These are phyloP conservation scores for Pichia nanzhaoensis DNA, from an alignment of 805 yeast genomes.

Conservation along the genomic window DNA sequence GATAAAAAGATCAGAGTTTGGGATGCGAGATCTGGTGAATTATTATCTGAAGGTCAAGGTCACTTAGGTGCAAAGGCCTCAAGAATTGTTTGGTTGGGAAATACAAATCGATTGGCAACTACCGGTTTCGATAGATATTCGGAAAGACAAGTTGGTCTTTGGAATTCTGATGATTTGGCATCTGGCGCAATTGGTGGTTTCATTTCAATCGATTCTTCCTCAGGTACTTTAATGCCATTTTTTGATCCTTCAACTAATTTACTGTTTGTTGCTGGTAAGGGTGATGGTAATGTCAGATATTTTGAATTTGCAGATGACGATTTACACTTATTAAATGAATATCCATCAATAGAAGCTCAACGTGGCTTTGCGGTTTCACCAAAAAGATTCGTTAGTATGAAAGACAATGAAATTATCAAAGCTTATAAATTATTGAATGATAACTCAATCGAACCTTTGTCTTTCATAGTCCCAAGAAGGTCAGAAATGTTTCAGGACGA, in stretches of 20 bases:
- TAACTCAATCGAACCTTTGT: slow-evolving; percentile 77
- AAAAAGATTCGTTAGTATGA: slow-evolving; percentile 67
- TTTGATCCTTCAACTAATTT: slow-evolving; percentile 77
- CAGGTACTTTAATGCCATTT: slow-evolving; percentile 91
- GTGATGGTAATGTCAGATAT: slow-evolving; percentile 95
- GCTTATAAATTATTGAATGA: slow-evolving; percentile 87
- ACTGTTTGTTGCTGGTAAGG: slow-evolving; percentile 90
- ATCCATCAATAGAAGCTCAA: slow-evolving; percentile 84
- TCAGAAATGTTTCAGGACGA: slow-evolving; percentile 90
- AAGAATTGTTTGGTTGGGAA: slow-evolving; percentile 87
- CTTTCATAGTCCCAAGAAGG: slow-evolving; percentile 90
- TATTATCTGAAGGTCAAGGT: slow-evolving; percentile 79
- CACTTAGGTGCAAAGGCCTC: slow-evolving; percentile 91
- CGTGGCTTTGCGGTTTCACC: slow-evolving; percentile 94
- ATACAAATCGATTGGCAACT: slow-evolving; percentile 75
- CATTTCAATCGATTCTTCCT: slow-evolving; percentile 76
- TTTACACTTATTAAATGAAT: slow-evolving; percentile 80
- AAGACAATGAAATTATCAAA: slow-evolving; percentile 77
- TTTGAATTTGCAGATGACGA: slow-evolving; percentile 84
- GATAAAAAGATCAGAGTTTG: slow-evolving; percentile 88
- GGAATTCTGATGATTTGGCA: slow-evolving; percentile 74
- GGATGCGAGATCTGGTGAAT: slow-evolving; percentile 73
- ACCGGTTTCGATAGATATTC: slow-evolving; percentile 91
- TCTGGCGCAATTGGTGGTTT: slow-evolving; percentile 89
- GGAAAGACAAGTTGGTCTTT: slow-evolving; percentile 91